These are phyloP conservation scores for Eucalyptus victrix DNA, from an alignment of 345 rosid genomes.

Conservation along the genomic window DNA sequence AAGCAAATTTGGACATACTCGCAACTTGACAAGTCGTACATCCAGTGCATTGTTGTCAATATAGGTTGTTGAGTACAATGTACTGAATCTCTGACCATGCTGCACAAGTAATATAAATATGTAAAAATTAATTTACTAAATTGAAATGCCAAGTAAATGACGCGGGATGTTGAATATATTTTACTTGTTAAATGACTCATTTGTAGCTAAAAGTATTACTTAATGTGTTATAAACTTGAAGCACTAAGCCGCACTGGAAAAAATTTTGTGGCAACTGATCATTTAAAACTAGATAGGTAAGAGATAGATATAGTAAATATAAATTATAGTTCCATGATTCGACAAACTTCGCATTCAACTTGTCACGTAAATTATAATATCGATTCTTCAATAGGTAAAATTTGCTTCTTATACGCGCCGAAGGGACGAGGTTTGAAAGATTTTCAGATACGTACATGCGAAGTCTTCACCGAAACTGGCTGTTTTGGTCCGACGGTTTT, in stretches of 20 bases:
- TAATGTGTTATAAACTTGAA: too few species aligned
- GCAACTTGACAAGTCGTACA: neutral
- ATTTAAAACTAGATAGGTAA: neutral
- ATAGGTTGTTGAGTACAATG: neutral
- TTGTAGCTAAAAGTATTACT: neutral
- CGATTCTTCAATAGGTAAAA: neutral
- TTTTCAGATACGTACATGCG: neutral
- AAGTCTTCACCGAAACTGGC: neutral
- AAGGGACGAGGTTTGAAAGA: neutral
- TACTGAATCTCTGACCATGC: neutral
- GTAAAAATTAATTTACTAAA: neutral
- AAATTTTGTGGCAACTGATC: neutral
- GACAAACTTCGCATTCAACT: neutral
- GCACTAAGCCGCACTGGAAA: neutral
- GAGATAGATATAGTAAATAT: neutral
- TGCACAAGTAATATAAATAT: neutral
- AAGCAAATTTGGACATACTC: neutral
- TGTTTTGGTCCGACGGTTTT: neutral
- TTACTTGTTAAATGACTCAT: neutral
- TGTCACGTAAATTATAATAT: neutral
- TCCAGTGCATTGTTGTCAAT: neutral
- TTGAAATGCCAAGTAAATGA: neutral
- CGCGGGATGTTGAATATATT: neutral
- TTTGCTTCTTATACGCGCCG: neutral
- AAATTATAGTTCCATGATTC: neutral